Percentiles rank a stretch among this genome's conserved stretches.
These are phyloP conservation scores for Artemisia annua DNA, from an alignment of 129 eudicot genomes.

Conservation along the genomic window DNA sequence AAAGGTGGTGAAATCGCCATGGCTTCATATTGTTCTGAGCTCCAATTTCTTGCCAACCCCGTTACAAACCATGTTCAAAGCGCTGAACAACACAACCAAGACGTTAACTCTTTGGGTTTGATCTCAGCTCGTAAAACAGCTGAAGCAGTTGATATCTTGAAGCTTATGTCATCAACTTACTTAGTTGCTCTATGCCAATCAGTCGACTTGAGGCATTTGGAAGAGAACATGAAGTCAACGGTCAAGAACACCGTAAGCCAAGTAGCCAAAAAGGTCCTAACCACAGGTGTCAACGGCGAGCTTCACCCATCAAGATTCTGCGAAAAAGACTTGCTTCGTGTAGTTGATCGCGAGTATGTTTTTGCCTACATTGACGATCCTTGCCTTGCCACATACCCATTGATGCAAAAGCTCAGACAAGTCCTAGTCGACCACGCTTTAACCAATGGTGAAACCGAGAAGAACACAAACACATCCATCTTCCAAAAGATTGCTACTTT, in stretches of 20 bases:
- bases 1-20: slow-evolving; percentile 3
- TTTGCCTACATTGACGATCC: slow-evolving; percentile 60
- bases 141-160: not conserved
- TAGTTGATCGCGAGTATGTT: slow-evolving; percentile 54
- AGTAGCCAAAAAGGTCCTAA: slow-evolving; percentile 21
- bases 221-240: slow-evolving; percentile 18
- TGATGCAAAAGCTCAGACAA: slow-evolving; percentile 39
- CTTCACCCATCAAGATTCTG: slow-evolving; percentile 27
- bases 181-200: slow-evolving; percentile 25
- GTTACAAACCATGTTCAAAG: slow-evolving; percentile 8
- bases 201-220: slow-evolving; percentile 24
- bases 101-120: not conserved
- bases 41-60: slow-evolving; percentile 10
- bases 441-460: slow-evolving; percentile 50
- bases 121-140: not conserved
- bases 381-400: slow-evolving; percentile 48
- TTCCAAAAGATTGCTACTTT: slow-evolving; percentile 65
- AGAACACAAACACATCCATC: slow-evolving; percentile 50
- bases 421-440: slow-evolving; percentile 57
- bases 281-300: slow-evolving; percentile 15
- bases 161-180: slow-evolving; percentile 22
- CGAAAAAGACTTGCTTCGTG: slow-evolving; percentile 40
- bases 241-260: slow-evolving; percentile 30
- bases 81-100: slow-evolving; percentile 2
- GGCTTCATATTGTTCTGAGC: not conserved